Conservation (phyloP, 2,329 filamentous ascomycete genomes). For the Aspergillus floridensis region DNA sequence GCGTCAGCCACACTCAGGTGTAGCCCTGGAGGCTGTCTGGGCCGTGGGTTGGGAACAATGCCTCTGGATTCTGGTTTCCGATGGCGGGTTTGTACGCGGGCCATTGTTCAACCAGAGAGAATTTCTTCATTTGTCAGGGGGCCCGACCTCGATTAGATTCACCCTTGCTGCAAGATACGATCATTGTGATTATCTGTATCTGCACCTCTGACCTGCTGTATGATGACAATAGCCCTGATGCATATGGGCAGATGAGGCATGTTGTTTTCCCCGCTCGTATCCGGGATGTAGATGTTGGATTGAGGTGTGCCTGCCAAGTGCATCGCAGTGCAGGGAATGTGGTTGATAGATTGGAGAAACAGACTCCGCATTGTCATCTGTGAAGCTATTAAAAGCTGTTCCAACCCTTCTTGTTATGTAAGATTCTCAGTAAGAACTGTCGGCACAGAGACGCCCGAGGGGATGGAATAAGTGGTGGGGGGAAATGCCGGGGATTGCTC, state of each 20-base stretch:
- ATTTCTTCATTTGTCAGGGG: not conserved
- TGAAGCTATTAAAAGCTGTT: not conserved
- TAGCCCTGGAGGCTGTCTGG: not conserved
- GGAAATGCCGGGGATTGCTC: not conserved
- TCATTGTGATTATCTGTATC: not conserved
- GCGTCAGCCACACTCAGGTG: not conserved
- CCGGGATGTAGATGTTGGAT: not conserved
- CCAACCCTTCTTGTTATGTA: not conserved
- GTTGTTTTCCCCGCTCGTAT: not conserved
- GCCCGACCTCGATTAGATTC: not conserved
- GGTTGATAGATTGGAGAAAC: not conserved
- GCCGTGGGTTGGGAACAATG: not conserved
- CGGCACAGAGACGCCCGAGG: not conserved
- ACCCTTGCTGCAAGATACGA: not conserved
- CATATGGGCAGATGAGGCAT: not conserved
- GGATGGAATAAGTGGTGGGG: not conserved
- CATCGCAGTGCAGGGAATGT: too few species aligned
- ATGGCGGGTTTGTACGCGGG: not conserved
- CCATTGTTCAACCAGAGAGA: not conserved
- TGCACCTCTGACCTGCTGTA: not conserved
- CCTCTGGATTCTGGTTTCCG: conserved; percentile 27
- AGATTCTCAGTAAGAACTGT: not conserved
- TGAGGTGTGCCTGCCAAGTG: not conserved
- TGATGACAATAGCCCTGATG: not conserved
- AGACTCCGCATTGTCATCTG: not conserved